Conservation (phyloP, 176 grass and related monocot species). For the Lolium rigidum region DNA sequence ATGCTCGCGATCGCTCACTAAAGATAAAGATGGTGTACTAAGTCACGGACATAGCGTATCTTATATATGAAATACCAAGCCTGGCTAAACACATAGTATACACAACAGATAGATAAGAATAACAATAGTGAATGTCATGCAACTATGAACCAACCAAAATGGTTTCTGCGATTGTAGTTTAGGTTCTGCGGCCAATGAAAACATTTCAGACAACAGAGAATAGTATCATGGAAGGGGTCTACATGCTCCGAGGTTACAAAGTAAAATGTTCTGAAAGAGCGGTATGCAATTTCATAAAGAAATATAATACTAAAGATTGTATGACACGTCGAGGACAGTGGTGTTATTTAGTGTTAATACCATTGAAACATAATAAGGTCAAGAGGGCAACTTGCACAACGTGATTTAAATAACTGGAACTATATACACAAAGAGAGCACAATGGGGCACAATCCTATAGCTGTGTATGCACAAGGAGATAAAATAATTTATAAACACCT, state of each 20-base stretch:
- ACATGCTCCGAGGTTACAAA: neutral
- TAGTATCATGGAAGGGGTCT: neutral
- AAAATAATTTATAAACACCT: neutral
- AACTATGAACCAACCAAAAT: constrained; percentile 1
- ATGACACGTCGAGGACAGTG: neutral
- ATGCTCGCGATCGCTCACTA: too few relatives aligned
- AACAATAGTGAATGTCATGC: neutral
- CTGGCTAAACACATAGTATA: neutral
- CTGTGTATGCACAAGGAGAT: neutral
- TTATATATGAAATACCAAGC: constrained; percentile 22
- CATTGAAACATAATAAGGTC: neutral
- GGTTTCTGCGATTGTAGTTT: neutral
- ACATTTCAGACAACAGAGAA: constrained; percentile 8
- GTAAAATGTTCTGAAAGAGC: constrained; percentile 6
- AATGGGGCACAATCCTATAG: neutral
- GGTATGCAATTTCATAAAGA: neutral
- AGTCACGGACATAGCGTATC: neutral
- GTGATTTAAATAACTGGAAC: neutral
- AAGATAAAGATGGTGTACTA: neutral
- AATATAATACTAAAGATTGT: neutral
- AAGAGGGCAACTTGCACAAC: neutral
- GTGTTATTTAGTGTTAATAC: neutral
- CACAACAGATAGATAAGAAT: constrained; percentile 2
- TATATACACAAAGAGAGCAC: neutral
- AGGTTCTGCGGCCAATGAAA: constrained; percentile 3